Evolutionary conservation across 306 rosid genomes (phyloP), one percentile per base, ranked within the genome.

Genomic region (Gastrolobium bilobum): DNA sequence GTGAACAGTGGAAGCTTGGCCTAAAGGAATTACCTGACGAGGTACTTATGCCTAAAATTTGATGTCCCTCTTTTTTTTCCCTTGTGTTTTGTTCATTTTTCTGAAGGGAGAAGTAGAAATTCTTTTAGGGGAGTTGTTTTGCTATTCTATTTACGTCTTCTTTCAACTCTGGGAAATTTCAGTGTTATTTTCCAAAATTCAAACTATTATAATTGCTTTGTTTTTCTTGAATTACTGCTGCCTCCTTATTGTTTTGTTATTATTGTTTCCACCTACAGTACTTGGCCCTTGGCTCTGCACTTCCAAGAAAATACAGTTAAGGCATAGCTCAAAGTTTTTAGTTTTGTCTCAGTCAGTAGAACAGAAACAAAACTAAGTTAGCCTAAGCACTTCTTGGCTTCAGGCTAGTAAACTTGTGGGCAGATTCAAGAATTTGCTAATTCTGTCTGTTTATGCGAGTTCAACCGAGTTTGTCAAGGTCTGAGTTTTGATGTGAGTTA

Each of bases 1-100:
- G 88, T 64, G 84, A 87, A 51, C 82, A 83, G 62, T 93, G 99
- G 99, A 89, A 79, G 83, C 81, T 14, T 66, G 90, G 89, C 58
- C 89, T 96, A 72, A 89, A 91, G 44, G 80, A 54, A 61, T 84
- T 91, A 73, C 97, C 96, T 34, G 88, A 88, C 57, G 85, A 93
- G 98, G 99, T 94, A 89, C 81, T 79, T 79, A 54, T 44, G 10
- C 54, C 81, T 46, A 39, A 47, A 68, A 70, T 11, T 63, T 64
- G 52, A 3, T 64, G 67, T 44, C 51, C 11, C 8, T 13, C 42
- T 37, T 34, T 46, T 60, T 54, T 53, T 7, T 11, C 8, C 35
- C 13, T 6, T 33, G n/a, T 51, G 42, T 10, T 75, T 39, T 71
- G 42, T 14, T 64, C 44, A 38, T 70, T 57, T 67, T 43, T 52